Percentiles rank a stretch among this genome's conserved stretches.
phyloP scores from a whole-genome alignment of 2,329 filamentous ascomycete genomes.

The Stylonectria norvegica region DNA sequence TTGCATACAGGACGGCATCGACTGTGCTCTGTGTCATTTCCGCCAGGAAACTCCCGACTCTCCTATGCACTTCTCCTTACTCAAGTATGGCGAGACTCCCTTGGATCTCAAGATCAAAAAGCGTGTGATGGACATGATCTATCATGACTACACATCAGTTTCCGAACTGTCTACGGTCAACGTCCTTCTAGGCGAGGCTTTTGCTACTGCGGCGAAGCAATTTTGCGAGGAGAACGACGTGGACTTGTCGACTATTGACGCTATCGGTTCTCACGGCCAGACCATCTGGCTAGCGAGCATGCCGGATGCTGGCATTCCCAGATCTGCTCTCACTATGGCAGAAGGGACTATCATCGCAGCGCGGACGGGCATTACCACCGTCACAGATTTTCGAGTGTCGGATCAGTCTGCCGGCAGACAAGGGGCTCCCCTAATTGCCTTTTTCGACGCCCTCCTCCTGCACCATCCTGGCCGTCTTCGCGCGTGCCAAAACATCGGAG shows the following conservation, averaged over 20 bases:
- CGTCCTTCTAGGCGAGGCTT: constrained; percentile 53
- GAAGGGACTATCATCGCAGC: constrained; percentile 54
- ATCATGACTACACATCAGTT: constrained; percentile 50
- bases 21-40: constrained; percentile 57
- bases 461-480: constrained; percentile 53
- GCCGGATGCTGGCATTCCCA: constrained; percentile 45
- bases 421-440: constrained; percentile 47
- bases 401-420: constrained; percentile 47
- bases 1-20: constrained; percentile 44
- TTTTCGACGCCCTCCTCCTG: constrained; percentile 49
- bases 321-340: constrained; percentile 52
- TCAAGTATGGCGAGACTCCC: constrained; percentile 56
- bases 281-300: constrained; percentile 56
- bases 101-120: constrained; percentile 52
- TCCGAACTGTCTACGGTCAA: constrained; percentile 56
- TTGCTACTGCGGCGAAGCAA: constrained; percentile 48
- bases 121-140: constrained; percentile 55
- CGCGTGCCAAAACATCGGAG: constrained; percentile 59
- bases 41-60: constrained; percentile 48
- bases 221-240: constrained; percentile 47
- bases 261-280: constrained; percentile 56
- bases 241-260: constrained; percentile 45
- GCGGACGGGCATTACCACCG: constrained; percentile 54
- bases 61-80: constrained; percentile 54
- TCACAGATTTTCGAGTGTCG: constrained; percentile 49